Percentiles rank a stretch among this genome's conserved stretches.
phyloP scores from a whole-genome alignment of 352 stramenopile genomes.

The Globisporangium nagaii region DNA sequence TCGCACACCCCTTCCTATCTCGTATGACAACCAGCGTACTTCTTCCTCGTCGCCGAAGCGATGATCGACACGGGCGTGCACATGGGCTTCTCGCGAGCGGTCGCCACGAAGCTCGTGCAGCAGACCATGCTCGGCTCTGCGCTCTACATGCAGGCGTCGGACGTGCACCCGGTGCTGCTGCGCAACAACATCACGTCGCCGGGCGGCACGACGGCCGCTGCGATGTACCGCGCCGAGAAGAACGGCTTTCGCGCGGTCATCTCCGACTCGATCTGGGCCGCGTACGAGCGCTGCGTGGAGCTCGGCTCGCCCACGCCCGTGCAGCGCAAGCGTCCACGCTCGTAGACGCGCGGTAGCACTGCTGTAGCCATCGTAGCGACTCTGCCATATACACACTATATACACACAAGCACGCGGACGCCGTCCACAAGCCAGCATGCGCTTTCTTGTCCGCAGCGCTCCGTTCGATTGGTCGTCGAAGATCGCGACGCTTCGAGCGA shows the following conservation, averaged over 20 bases:
- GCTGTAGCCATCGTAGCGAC: too few species aligned
- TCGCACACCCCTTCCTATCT: background rate
- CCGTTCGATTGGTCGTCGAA: too few species aligned
- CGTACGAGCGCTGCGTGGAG: constrained; percentile 92
- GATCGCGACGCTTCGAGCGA: too few species aligned
- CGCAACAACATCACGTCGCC: constrained; percentile 94
- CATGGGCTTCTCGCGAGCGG: constrained; percentile 92
- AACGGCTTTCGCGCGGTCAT: constrained; percentile 93
- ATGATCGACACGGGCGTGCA: constrained; percentile 95
- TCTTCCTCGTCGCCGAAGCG: constrained; percentile 94
- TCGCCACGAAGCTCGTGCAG: constrained; percentile 93
- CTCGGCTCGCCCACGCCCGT: constrained; percentile 84
- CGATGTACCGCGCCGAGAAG: constrained; percentile 95
- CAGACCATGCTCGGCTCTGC: constrained; percentile 92
- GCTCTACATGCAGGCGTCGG: constrained; percentile 91
- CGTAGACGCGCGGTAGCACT: constrained; percentile 21
- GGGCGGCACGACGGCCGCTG: constrained; percentile 90
- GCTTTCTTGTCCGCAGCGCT: background rate
- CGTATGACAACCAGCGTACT: constrained; percentile 73
- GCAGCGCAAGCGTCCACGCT: constrained; percentile 58
- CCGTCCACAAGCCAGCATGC: too few species aligned
- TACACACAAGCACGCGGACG: too few species aligned
- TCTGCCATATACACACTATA: too few species aligned
- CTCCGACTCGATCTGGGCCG: constrained; percentile 94
- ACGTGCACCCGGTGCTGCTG: constrained; percentile 88